A percentile compares a stretch with the other conserved stretches of the same genome.
phyloP scores from a whole-genome alignment of 1,284 basidiomycete genomes.

The Melampsora medusae region DNA sequence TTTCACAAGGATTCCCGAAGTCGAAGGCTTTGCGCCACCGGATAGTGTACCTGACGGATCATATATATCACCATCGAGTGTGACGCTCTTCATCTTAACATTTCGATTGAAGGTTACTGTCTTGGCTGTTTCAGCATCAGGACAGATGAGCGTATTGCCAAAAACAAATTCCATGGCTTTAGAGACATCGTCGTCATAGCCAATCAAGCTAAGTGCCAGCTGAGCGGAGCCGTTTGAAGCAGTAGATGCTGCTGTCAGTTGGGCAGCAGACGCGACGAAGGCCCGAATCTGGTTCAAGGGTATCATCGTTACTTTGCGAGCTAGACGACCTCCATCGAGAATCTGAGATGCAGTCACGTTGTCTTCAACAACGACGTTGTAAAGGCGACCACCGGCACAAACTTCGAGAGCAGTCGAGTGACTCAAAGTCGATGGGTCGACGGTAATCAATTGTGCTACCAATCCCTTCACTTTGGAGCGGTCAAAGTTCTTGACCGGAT shows the following conservation, averaged over 20 bases:
- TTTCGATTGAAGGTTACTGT: slow-evolving; percentile 79
- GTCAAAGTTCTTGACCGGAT: slow-evolving; percentile 80
- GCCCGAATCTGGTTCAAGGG: slow-evolving; percentile 88
- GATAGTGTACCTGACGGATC: slow-evolving; percentile 92
- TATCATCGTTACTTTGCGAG: slow-evolving; percentile 88
- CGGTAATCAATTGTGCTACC: slow-evolving; percentile 64
- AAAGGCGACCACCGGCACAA: slow-evolving; percentile 84
- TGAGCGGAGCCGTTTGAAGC: slow-evolving; percentile 80
- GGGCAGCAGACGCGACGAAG: slow-evolving; percentile 68
- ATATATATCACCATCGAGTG: slow-evolving; percentile 91
- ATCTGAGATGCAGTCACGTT: slow-evolving; percentile 83
- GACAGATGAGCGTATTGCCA: slow-evolving; percentile 86
- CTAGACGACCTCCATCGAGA: slow-evolving; percentile 75
- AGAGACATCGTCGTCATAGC: slow-evolving; percentile 78
- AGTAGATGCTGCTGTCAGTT: slow-evolving; percentile 71
- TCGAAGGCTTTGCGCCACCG: slow-evolving; percentile 80
- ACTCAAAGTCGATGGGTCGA: slow-evolving; percentile 69
- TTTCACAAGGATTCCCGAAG: slow-evolving; percentile 73
- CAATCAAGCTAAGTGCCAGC: slow-evolving; percentile 80
- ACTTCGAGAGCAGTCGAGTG: slow-evolving; percentile 82
- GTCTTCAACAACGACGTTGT: slow-evolving; percentile 90
- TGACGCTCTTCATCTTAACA: slow-evolving; percentile 76
- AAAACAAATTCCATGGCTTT: slow-evolving; percentile 93
- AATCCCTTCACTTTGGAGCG: slow-evolving; percentile 78
- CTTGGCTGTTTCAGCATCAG: slow-evolving; percentile 83